These are phyloP conservation scores for Tephrocybe sp. DNA, from an alignment of 768 basidiomycete genomes.

Conservation along the genomic window DNA sequence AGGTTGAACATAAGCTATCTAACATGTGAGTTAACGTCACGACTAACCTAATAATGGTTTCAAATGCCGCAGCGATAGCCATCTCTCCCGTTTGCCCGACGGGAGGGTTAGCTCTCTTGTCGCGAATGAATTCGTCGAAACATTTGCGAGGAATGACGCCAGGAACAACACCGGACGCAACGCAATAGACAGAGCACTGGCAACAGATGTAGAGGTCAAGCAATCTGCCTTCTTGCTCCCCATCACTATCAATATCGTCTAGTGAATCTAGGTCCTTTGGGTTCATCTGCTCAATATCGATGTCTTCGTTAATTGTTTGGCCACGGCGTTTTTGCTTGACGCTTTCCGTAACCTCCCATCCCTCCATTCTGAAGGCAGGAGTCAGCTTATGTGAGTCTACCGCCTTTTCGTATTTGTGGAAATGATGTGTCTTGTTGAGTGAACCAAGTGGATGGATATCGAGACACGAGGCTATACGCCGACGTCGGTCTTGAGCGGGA, in stretches of 20 bases:
- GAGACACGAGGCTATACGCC: constrained; percentile 49
- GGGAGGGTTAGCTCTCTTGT: constrained; percentile 60
- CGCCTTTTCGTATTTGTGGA: constrained; percentile 71
- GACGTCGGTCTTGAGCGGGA: constrained; percentile 56
- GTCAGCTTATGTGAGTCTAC: constrained; percentile 69
- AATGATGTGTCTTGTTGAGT: constrained; percentile 75
- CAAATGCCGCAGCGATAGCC: constrained; percentile 56
- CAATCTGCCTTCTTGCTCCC: constrained; percentile 52
- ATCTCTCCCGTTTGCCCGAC: constrained; percentile 54
- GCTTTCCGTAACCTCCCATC: constrained; percentile 56
- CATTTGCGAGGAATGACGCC: constrained; percentile 67
- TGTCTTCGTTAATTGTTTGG: constrained; percentile 33
- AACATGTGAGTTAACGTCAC: constrained; percentile 3
- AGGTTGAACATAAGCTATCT: constrained; percentile 6
- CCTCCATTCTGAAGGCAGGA: constrained; percentile 56
- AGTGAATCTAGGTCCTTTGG: constrained; percentile 29
- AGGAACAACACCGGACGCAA: constrained; percentile 69
- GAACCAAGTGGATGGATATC: constrained; percentile 46
- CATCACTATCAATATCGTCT: constrained; percentile 29
- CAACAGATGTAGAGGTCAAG: constrained; percentile 84
- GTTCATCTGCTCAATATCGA: constrained; percentile 44
- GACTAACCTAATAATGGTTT: constrained; percentile 67
- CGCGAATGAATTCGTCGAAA: constrained; percentile 62
- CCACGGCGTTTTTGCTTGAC: constrained; percentile 54
- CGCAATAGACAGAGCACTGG: constrained; percentile 75